Evolutionary conservation across 176 grass and related monocot genomes (phyloP), one percentile per base, ranked within the genome.

Genomic region (Cymbopogon citratus): DNA sequence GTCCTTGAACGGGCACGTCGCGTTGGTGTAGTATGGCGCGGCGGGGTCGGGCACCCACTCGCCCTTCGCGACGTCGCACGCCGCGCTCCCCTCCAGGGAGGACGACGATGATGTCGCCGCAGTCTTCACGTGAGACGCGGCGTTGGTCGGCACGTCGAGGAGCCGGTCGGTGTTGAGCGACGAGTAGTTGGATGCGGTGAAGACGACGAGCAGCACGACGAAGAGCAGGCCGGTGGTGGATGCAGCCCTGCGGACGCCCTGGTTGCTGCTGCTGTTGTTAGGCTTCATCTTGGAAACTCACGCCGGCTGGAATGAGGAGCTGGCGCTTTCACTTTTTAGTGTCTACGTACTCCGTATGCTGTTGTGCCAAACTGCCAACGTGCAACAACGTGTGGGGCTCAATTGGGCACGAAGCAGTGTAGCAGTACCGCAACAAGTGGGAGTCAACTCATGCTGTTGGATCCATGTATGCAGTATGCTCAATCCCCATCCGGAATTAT

Each of bases 21-120:
- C 82, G 83, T 93, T 93, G 74, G 91, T 93, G 85, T 93, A 93
- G 82, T 73, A 84, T 1, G 88, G 91, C 56, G 38, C 85, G 23
- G 71, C 75, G 40, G 26, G 25, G 70, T 91, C 85, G 26, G 41
- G 76, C 33, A 91, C 71, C 81, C 89, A 87, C 82, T 91, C 81
- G 19, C 81, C 89, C 5, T 5, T 85, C 1, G 39, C 77, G 27
- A 91, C 62, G 81, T 91, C 59, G 63, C 85, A 91, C 71, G 76
- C 60, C 73, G 51, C 7, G 51, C 51, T 54, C 18, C 16, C 18
- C 49, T 54, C 18, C 0, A 21, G 6, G 49, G 49, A 8, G 49
- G 49, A 0, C 18, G 49, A 51, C 6, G 49, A 54, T 8, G 7
- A 2, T 8, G 38, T 5, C 35, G 5, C 5, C 52, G 35, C 2